Conservation (phyloP, 2,329 filamentous ascomycete species). For the Phaeosphaeria sp. region DNA sequence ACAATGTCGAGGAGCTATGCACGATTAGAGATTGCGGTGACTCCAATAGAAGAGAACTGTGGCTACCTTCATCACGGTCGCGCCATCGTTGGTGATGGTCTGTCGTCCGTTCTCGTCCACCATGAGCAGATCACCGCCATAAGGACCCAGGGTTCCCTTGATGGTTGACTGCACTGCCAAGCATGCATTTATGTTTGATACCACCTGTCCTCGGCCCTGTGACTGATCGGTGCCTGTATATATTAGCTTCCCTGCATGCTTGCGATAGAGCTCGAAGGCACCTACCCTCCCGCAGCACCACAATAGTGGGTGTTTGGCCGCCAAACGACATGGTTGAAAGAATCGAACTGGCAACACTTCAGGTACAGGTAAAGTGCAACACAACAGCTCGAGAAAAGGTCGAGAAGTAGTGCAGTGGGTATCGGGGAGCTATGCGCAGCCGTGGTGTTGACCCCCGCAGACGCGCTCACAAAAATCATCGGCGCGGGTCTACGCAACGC, state of each 20-base stretch:
- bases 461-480: slow-evolving; percentile 40
- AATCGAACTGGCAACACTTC: slow-evolving; percentile 7
- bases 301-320: slow-evolving; percentile 96
- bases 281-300: slow-evolving; percentile 96
- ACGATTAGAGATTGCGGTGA: slow-evolving; percentile 8
- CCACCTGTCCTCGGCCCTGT: slow-evolving; percentile 93
- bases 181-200: slow-evolving; percentile 99
- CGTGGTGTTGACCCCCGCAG: slow-evolving; percentile 32
- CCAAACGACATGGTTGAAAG: slow-evolving; percentile 82
- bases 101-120: slow-evolving; percentile 94
- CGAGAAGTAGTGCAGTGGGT: slow-evolving; percentile 12
- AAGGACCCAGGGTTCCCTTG: slow-evolving; percentile 93
- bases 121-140: slow-evolving; percentile 94
- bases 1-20: slow-evolving; percentile 94
- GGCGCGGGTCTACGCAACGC: slow-evolving; percentile 18
- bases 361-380: neutral
- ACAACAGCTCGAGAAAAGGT: slow-evolving; percentile 2
- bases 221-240: slow-evolving; percentile 88
- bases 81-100: slow-evolving; percentile 99
- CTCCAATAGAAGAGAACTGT: neutral
- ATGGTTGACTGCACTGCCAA: slow-evolving; percentile 94
- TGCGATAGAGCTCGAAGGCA: slow-evolving; percentile 37
- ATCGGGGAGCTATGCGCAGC: slow-evolving; percentile 29
- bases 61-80: slow-evolving; percentile 95
- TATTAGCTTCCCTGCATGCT: slow-evolving; percentile 25